Base-by-base conservation (phyloP, 2,329 filamentous ascomycete genomes). In the Colletotrichum gigasporum region DNA sequence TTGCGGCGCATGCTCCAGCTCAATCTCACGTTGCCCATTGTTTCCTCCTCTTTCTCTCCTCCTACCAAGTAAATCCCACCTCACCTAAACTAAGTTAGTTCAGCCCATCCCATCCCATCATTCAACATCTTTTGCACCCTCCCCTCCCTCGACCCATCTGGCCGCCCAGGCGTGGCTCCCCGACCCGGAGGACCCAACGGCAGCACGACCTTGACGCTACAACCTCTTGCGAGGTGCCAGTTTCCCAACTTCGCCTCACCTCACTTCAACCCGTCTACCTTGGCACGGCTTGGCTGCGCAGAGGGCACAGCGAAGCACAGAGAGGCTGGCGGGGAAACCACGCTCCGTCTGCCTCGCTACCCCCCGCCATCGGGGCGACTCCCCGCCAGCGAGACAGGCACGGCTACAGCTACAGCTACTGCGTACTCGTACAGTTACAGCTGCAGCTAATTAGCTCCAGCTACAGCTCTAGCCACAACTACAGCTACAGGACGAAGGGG, bases 191-290 rank as follows among this genome's bases (percentile, higher is more conserved):
- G n/a, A 37, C 32, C 39, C 48, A 30, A 44, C 34, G 20, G 24
- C 10, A 45, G 37, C 56, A 28, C 37, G 28, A 45, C n/a, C 34
- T 60, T 53, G 47, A n/a, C 56, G 30, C 56, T 53, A 53, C 22
- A 18, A 39, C 56, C 37, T 54, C 39, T 37, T 20, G 28, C 26
- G 37, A 53, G 14, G 20, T 44, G 28, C 20, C 20, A 18, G 14
- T 26, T 18, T 32, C 22, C 35, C 45, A n/a, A 35, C 48, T 34
- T 54, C 47, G 16, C 20, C 12, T 44, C 20, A 11, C 47, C 16
- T 37, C 56, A 45, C 30, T 39, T 50, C 26, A 48, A n/a, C 10
- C 20, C 44, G 28, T 22, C 24, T 28, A 26, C 14, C 56, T 60
- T 22, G 39, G 37, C 37, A 60, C 48, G 20, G 47, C 56, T 35